Evolutionary conservation across 2,329 filamentous ascomycete species (phyloP).

Genomic region (Clonostachys rosea): DNA sequence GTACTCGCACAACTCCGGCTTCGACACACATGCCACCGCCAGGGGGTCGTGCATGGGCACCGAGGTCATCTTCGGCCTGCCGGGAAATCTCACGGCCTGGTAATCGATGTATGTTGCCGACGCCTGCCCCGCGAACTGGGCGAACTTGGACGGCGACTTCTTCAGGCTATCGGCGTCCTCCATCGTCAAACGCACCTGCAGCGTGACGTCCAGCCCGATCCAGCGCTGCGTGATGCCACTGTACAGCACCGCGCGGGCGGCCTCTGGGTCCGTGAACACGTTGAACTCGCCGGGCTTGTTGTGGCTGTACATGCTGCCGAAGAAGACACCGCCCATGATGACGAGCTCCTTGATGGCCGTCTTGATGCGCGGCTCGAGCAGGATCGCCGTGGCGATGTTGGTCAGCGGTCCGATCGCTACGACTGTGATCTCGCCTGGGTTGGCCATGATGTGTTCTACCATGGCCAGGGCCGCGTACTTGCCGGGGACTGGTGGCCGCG

Average conservation of each 20-base stretch:
- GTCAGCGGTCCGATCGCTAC: conserved; percentile 6
- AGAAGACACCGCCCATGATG: conserved; percentile 6
- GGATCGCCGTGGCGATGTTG: conserved; percentile 4
- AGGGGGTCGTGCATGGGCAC: conserved; percentile 4
- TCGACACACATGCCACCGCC: conserved; percentile 4
- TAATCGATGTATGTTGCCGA: conserved; percentile 3
- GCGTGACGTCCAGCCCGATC: conserved; percentile 5
- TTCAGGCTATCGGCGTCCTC: conserved; percentile 2
- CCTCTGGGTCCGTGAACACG: conserved; percentile 6
- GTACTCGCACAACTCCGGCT: conserved; percentile 4
- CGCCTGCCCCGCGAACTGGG: conserved; percentile 4
- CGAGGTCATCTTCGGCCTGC: conserved; percentile 4
- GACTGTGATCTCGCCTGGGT: conserved; percentile 6
- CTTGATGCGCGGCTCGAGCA: conserved; percentile 5
- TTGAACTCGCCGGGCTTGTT: conserved; percentile 6
- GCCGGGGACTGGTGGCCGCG: conserved; percentile 1
- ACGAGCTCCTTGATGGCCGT: conserved; percentile 5
- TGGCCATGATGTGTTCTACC: conserved; percentile 4
- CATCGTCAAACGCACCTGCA: conserved; percentile 3
- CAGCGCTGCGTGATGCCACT: conserved; percentile 5
- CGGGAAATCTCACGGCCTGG: conserved; percentile 4
- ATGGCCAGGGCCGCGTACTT: conserved; percentile 4
- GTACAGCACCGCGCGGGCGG: conserved; percentile 4
- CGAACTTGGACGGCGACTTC: conserved; percentile 3
- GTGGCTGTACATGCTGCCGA: conserved; percentile 3